Evolutionary conservation across 805 yeast species (phyloP).

Genomic region (Torulaspora microellipsoides): DNA sequence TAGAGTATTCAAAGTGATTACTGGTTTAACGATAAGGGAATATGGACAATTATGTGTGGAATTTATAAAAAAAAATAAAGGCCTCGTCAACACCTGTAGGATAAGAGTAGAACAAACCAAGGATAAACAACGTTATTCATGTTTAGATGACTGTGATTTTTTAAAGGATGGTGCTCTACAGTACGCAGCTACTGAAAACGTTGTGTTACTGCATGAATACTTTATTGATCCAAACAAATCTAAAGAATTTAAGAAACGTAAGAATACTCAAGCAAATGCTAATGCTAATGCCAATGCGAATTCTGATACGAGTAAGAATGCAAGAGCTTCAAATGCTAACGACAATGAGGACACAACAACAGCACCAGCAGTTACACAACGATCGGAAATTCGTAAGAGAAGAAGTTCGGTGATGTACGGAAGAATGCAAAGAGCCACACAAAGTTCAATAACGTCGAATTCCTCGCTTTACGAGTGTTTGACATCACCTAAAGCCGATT

Average conservation of each 20-base stretch:
- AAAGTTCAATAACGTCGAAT: conserved; percentile 19
- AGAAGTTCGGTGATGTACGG: conserved; percentile 25
- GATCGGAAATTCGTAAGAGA: conserved; percentile 23
- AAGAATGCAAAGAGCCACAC: conserved; percentile 21
- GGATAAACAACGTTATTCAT: conserved; percentile 13
- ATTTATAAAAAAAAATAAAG: conserved; percentile 40
- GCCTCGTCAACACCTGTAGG: conserved; percentile 20
- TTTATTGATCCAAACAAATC: conserved; percentile 26
- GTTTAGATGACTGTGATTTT: conserved; percentile 20
- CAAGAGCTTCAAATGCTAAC: background rate
- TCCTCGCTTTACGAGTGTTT: conserved; percentile 20
- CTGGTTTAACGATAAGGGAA: conserved; percentile 83
- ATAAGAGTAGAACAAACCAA: conserved; percentile 15
- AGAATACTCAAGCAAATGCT: conserved; percentile 4
- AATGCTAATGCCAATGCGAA: background rate
- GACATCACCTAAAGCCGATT: conserved; percentile 4
- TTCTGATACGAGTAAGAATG: background rate
- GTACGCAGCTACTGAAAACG: conserved; percentile 23
- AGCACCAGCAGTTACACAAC: conserved; percentile 3
- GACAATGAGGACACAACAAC: background rate
- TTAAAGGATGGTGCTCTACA: conserved; percentile 18
- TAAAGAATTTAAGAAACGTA: conserved; percentile 22
- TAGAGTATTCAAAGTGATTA: conserved; percentile 79
- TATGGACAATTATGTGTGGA: conserved; percentile 82
- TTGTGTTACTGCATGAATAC: conserved; percentile 22